Base-by-base conservation (phyloP, 2,329 filamentous ascomycete genomes). In the Sclerotiophoma versabilis region DNA sequence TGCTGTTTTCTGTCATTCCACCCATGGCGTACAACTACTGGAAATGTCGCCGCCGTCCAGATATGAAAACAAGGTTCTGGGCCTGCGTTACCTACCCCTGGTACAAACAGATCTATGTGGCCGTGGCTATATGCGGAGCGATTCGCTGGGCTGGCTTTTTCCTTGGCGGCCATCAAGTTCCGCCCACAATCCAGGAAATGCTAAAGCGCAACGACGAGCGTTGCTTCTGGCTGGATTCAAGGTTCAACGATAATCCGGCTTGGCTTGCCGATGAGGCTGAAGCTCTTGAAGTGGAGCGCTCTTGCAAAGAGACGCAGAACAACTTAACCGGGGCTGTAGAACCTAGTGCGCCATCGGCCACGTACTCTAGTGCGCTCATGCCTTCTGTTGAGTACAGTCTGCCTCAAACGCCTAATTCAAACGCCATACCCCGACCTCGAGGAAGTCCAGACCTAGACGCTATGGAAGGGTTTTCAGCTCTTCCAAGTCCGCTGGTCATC, bases 241-340 rank as follows among this genome's bases (percentile, higher is more conserved):
- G 52, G 7, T 61, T 61, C 20, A 23, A 49, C 17, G 44, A 19
- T 7, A 61, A 59, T 27, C 56, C 58, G 7, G 58, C 33, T 36
- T 36, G 33, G 33, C 54, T 62, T 17, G 57, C 59, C 15, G 59
- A 62, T 39, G 57, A 61, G 26, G 52, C 53, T 4, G 55, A 58
- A 10, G 45, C 33, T 34, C 27, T 51, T 9, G 32, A 17, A 34
- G 32, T 15, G 6, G 32, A 34, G 5, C 4, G 11, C 19, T 22
- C 19, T n/a, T n/a, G 19, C 34, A 23, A 22, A 7, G 10, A 22
- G 10, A 22, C 4, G 5, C 5, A 14, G 10, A 14, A 23, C 19
- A 22, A n/a, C 7, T 4, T 14, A n/a, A 11, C 34, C 6, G 19
- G 10, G 7, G 5, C 20, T 23, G 5, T 19, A 23, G 20, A 23